Evolutionary conservation across 331 rosid genomes (phyloP).

Genomic region (Malus hybrid): DNA sequence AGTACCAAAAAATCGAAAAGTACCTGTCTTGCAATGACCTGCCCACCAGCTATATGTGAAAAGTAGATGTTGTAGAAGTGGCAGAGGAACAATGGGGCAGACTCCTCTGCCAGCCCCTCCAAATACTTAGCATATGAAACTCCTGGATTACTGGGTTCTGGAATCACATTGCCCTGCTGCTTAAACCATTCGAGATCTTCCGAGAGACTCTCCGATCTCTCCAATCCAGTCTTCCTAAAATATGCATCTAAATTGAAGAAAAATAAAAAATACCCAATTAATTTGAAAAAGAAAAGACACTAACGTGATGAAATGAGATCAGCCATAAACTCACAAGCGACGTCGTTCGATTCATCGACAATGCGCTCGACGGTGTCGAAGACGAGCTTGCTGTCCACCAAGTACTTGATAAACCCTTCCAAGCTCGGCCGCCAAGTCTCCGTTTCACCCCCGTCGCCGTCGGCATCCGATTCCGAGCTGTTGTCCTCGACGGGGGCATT

Average conservation of each 20-base stretch:
- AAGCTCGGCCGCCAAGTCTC: slow-evolving; percentile 57
- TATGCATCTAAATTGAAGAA: slow-evolving; percentile 45
- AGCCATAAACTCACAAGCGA: slow-evolving; percentile 42
- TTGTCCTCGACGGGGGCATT: not conserved
- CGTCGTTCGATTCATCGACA: slow-evolving; percentile 62
- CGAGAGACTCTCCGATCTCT: slow-evolving; percentile 50
- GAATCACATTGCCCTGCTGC: slow-evolving; percentile 47
- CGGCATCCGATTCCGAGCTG: slow-evolving; percentile 4
- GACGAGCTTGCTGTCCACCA: slow-evolving; percentile 65
- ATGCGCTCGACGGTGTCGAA: slow-evolving; percentile 72
- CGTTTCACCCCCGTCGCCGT: slow-evolving; percentile 7
- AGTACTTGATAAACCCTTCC: slow-evolving; percentile 54
- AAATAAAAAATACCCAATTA: not conserved
- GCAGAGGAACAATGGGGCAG: slow-evolving; percentile 72
- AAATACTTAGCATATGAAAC: slow-evolving; percentile 62
- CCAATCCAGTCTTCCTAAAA: slow-evolving; percentile 79
- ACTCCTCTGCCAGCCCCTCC: slow-evolving; percentile 51
- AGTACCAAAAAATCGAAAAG: not conserved
- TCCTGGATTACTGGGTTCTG: slow-evolving; percentile 53
- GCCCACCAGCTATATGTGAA: slow-evolving; percentile 80
- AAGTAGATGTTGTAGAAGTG: slow-evolving; percentile 82
- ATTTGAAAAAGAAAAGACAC: not conserved
- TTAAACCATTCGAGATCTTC: slow-evolving; percentile 70
- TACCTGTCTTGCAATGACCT: slow-evolving; percentile 67
- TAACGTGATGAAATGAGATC: not conserved